Evolutionary conservation across 2,329 filamentous ascomycete genomes (phyloP).

Genomic region (Capronia epimyces): DNA sequence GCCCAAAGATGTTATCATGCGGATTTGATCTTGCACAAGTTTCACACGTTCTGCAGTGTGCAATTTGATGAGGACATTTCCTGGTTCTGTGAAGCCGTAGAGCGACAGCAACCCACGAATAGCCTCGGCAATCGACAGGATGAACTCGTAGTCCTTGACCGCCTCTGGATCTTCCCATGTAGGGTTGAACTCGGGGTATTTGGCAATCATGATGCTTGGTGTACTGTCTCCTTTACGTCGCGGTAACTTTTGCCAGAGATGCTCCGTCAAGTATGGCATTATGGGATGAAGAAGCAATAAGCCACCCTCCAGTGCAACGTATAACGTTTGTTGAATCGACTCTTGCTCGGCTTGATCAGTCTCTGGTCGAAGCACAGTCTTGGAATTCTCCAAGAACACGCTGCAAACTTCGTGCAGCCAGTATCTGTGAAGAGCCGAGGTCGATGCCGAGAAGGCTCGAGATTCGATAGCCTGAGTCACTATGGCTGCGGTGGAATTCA

Average conservation of each 20-base stretch:
- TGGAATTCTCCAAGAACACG: conserved; percentile 47
- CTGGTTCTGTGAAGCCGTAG: conserved; percentile 47
- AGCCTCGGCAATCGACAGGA: conserved; percentile 54
- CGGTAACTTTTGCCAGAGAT: conserved; percentile 57
- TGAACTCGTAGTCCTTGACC: conserved; percentile 54
- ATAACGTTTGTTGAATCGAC: conserved; percentile 57
- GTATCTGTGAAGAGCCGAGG: conserved; percentile 42
- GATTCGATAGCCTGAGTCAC: conserved; percentile 41
- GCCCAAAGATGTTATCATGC: conserved; percentile 69
- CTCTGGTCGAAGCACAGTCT: conserved; percentile 38
- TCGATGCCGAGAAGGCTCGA: conserved; percentile 42
- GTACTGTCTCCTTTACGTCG: conserved; percentile 53
- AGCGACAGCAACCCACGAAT: conserved; percentile 54
- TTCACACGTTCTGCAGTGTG: conserved; percentile 57
- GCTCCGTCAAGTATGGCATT: conserved; percentile 55
- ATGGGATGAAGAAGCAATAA: conserved; percentile 53
- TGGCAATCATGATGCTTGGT: conserved; percentile 55
- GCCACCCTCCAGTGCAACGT: conserved; percentile 58
- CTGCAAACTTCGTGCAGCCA: conserved; percentile 46
- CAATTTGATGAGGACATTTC: conserved; percentile 57
- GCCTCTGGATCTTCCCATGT: conserved; percentile 49
- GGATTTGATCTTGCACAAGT: conserved; percentile 62
- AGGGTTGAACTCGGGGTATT: conserved; percentile 52
- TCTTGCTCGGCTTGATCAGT: conserved; percentile 38
- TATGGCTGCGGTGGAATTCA: conserved; percentile 41